Evolutionary conservation across 2,329 filamentous ascomycete genomes (phyloP).

Genomic region (Septoria linicola): DNA sequence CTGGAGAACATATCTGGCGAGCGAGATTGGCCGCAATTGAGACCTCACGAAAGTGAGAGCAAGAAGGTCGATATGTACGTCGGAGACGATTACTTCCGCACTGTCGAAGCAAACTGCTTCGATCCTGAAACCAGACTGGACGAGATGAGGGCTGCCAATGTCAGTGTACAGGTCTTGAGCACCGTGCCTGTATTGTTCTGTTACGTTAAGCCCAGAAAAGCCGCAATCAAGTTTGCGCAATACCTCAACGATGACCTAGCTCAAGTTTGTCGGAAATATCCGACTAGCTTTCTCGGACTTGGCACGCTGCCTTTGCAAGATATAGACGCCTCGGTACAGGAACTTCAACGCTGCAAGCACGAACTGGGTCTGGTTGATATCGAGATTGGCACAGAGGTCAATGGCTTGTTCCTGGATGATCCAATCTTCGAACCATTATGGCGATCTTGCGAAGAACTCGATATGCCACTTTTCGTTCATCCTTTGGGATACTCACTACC

Average conservation of each 20-base stretch:
- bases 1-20: neutral
- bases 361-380: slow-evolving; percentile 10
- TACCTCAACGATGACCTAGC: slow-evolving; percentile 20
- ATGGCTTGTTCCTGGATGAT: slow-evolving; percentile 13
- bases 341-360: slow-evolving; percentile 15
- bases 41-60: slow-evolving; percentile 4
- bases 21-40: slow-evolving; percentile 14
- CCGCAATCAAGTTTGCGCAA: slow-evolving; percentile 11
- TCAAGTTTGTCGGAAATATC: slow-evolving; percentile 4
- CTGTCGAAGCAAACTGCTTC: slow-evolving; percentile 18
- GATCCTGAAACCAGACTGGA: slow-evolving; percentile 14
- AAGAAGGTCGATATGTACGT: slow-evolving; percentile 18
- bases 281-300: slow-evolving; percentile 13
- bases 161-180: slow-evolving; percentile 17
- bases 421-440: slow-evolving; percentile 10
- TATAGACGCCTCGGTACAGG: slow-evolving; percentile 11
- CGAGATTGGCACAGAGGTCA: slow-evolving; percentile 17
- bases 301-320: slow-evolving; percentile 17
- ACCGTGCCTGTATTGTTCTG: slow-evolving; percentile 18
- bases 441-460: slow-evolving; percentile 14
- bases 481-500: slow-evolving; percentile 16
- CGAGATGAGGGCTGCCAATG: slow-evolving; percentile 12
- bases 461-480: slow-evolving; percentile 20
- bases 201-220: slow-evolving; percentile 16
- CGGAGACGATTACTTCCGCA: slow-evolving; percentile 19